Percentiles rank a stretch among this genome's conserved stretches.
These are phyloP conservation scores for Przewalskia tangutica DNA, from an alignment of 257 asterid species.

Conservation along the genomic window DNA sequence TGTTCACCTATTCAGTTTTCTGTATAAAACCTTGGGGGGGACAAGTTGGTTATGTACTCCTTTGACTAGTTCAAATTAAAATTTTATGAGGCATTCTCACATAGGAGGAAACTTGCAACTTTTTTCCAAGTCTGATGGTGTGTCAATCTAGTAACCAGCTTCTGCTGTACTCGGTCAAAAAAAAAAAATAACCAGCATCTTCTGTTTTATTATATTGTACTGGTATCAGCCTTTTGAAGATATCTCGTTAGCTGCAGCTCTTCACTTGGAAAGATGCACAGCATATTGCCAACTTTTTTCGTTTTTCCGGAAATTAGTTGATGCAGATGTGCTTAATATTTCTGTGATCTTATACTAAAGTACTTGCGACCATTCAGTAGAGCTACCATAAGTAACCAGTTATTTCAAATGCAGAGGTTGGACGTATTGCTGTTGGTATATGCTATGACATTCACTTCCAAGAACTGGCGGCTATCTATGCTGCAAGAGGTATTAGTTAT, in stretches of 20 bases:
- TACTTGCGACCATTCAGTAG: constrained; percentile 2
- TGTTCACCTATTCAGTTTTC: background rate
- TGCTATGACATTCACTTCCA: constrained; percentile 82
- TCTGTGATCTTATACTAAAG: background rate
- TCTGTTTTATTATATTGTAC: background rate
- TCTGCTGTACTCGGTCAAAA: background rate
- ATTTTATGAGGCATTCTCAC: background rate
- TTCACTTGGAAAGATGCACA: background rate
- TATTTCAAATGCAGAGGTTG: constrained; percentile 51
- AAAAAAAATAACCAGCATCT: background rate
- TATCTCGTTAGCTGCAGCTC: background rate
- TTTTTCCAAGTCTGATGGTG: background rate
- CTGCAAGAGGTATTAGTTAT: constrained; percentile 55
- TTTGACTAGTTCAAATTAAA: background rate
- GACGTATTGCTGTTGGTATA: constrained; percentile 82
- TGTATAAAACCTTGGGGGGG: background rate
- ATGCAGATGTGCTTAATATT: background rate
- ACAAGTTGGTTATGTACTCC: background rate
- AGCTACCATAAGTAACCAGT: background rate
- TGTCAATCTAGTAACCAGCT: background rate
- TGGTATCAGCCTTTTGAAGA: background rate
- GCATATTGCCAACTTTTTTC: background rate
- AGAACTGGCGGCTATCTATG: constrained; percentile 78
- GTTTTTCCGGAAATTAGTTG: background rate
- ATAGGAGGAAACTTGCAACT: background rate